Conservation (phyloP, 371 early-diverging fungal species). For the Lichtheimia ramosa region DNA sequence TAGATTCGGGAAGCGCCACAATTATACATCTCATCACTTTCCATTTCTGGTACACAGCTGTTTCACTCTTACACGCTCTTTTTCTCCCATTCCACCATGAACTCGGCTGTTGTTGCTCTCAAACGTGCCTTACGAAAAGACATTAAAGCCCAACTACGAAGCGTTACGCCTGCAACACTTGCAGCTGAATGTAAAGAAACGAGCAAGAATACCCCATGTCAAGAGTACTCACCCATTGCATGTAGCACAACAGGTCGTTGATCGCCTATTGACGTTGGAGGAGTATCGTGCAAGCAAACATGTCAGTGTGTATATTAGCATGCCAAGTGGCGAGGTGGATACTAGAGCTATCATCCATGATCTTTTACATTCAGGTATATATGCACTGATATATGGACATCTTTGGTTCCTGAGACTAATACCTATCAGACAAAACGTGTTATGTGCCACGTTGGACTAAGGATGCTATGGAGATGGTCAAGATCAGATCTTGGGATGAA, state of each 20-base stretch:
- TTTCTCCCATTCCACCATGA: neutral
- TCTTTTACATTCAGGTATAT: slow-evolving; percentile 34
- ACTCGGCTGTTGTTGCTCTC: slow-evolving; percentile 5
- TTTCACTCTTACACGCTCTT: too few species aligned
- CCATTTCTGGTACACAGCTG: too few species aligned
- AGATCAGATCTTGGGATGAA: slow-evolving; percentile 58
- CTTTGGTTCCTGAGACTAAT: too few species aligned
- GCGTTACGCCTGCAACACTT: slow-evolving; percentile 1
- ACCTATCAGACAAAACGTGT: slow-evolving; percentile 52
- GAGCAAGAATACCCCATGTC: neutral
- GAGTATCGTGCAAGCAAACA: slow-evolving; percentile 48
- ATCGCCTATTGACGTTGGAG: slow-evolving; percentile 44
- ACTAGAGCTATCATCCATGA: slow-evolving; percentile 56
- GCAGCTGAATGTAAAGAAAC: slow-evolving; percentile 11
- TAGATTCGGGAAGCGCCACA: too few species aligned
- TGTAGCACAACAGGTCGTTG: slow-evolving; percentile 49
- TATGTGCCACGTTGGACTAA: slow-evolving; percentile 69
- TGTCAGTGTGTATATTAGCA: slow-evolving; percentile 68
- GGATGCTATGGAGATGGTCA: slow-evolving; percentile 71
- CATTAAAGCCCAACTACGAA: slow-evolving; percentile 5
- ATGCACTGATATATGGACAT: neutral
- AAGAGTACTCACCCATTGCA: neutral
- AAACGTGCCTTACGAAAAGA: slow-evolving; percentile 21
- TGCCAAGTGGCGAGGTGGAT: slow-evolving; percentile 60
- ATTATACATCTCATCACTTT: too few species aligned